Evolutionary conservation across 2,329 filamentous ascomycete species (phyloP).

Genomic region (Fusarium torulosum): DNA sequence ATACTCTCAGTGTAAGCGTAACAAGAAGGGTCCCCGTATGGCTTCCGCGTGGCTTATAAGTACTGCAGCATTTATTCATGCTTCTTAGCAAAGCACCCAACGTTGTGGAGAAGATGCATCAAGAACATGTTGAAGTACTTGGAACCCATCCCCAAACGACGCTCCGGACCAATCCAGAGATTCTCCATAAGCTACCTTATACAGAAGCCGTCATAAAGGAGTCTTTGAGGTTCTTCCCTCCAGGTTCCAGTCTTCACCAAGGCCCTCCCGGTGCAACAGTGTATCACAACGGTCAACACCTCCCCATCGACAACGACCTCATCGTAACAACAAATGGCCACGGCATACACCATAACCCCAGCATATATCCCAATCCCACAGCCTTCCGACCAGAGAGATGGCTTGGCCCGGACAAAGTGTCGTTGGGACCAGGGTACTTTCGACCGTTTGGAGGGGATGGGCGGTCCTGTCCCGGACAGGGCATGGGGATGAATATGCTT

Average conservation of each 20-base stretch:
- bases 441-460: slow-evolving; percentile 55
- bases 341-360: slow-evolving; percentile 18
- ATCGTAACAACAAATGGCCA: slow-evolving; percentile 12
- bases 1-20: slow-evolving; percentile 12
- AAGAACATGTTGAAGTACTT: slow-evolving; percentile 21
- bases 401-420: slow-evolving; percentile 13
- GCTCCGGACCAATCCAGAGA: slow-evolving; percentile 14
- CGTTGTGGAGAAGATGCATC: slow-evolving; percentile 7
- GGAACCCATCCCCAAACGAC: background rate
- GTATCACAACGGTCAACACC: slow-evolving; percentile 3
- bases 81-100: slow-evolving; percentile 12
- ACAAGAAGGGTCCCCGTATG: rapidly evolving
- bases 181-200: slow-evolving; percentile 11
- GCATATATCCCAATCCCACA: background rate
- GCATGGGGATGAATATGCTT: slow-evolving; percentile 53
- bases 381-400: slow-evolving; percentile 27
- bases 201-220: slow-evolving; percentile 32
- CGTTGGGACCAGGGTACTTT: slow-evolving; percentile 17
- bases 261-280: background rate
- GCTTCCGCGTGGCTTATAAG: background rate
- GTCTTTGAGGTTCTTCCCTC: slow-evolving; percentile 12
- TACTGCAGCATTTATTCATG: slow-evolving; percentile 20
- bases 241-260: slow-evolving; percentile 15
- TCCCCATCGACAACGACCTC: slow-evolving; percentile 18
- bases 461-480: slow-evolving; percentile 53